Base-by-base conservation (phyloP, 805 yeast genomes). In the Suhomyces vadensis region DNA sequence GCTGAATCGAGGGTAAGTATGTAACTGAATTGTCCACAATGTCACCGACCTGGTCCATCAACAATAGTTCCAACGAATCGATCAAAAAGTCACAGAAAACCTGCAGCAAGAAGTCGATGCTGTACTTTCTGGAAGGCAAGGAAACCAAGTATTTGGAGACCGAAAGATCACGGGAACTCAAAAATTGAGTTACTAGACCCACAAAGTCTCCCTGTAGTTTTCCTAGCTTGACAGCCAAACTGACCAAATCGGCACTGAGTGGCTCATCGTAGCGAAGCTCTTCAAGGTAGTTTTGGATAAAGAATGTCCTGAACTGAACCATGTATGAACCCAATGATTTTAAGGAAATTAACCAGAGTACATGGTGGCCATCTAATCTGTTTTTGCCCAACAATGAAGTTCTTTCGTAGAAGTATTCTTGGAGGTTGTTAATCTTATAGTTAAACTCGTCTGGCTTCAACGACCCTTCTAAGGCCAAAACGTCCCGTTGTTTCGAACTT, bases 261-360 rank as follows among this genome's bases (percentile, higher is more conserved):
- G 40, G 40, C 23, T 37, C 40, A 11, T 37, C 31, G 23, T 24
- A 25, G 8, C 31, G 31, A 9, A 37, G 6, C 6, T 37, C 40
- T 14, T 22, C 22, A 14, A 31, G 33, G 31, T 17, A 31, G 19
- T 22, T 21, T 19, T 17, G 23, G 11, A n/a, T 8, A 11, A 14
- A 29, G 31, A n/a, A 31, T 3, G 42, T 22, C 31, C 21, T 26
- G 29, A 17, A 39, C 17, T 39, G 26, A 9, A 31, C 26, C 21
- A 39, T 13, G 6, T 31, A 27, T 3, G 35, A 14, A 2, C 43
- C 45, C 19, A 58, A 37, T 17, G 33, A 29, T 1, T 44, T 35
- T 7, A 57, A 13, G 5, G 41, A 36, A 5, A 45, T 39, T 7
- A 61, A 24, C 67, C 67, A 62, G 6, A 60, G 42, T n/a, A 43